Conservation (phyloP, 2,329 filamentous ascomycete genomes). For the Uncinocarpus reesii region DNA sequence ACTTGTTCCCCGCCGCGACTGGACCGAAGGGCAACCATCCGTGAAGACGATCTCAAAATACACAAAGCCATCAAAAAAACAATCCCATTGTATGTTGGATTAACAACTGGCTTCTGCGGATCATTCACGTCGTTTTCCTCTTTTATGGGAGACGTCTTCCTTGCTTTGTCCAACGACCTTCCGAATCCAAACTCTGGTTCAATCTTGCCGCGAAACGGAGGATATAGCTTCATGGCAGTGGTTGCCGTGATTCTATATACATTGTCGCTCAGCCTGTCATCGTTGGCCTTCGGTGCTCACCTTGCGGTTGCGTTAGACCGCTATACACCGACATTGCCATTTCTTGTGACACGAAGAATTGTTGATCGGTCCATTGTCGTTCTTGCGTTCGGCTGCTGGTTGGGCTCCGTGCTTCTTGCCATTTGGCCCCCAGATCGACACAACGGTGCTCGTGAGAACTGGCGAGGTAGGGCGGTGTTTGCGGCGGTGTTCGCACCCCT, state of each 20-base stretch:
- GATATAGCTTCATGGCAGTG: conserved; percentile 74
- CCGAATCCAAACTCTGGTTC: conserved; percentile 45
- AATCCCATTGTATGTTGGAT: conserved; percentile 75
- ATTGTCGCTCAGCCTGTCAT: conserved; percentile 58
- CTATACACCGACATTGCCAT: conserved; percentile 52
- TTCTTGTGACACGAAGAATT: conserved; percentile 45
- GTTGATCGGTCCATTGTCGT: conserved; percentile 55
- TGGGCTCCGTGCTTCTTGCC: conserved; percentile 62
- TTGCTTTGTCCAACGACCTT: conserved; percentile 67
- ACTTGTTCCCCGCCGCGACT: neutral
- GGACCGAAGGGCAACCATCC: neutral
- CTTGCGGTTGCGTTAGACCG: conserved; percentile 54
- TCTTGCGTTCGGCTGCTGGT: conserved; percentile 64
- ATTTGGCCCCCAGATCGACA: conserved; percentile 57
- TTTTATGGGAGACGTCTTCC: conserved; percentile 70
- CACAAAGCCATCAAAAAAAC: conserved; percentile 65
- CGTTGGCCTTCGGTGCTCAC: conserved; percentile 63
- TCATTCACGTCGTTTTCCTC: conserved; percentile 84
- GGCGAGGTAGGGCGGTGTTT: conserved; percentile 68
- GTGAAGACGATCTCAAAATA: conserved; percentile 41
- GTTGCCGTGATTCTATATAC: conserved; percentile 65
- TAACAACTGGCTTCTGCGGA: conserved; percentile 79
- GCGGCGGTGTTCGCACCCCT: conserved; percentile 71
- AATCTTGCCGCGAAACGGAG: conserved; percentile 49
- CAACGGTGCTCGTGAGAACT: conserved; percentile 41